Evolutionary conservation across 768 basidiomycete genomes (phyloP).

Genomic region (Termitomyces sp.): DNA sequence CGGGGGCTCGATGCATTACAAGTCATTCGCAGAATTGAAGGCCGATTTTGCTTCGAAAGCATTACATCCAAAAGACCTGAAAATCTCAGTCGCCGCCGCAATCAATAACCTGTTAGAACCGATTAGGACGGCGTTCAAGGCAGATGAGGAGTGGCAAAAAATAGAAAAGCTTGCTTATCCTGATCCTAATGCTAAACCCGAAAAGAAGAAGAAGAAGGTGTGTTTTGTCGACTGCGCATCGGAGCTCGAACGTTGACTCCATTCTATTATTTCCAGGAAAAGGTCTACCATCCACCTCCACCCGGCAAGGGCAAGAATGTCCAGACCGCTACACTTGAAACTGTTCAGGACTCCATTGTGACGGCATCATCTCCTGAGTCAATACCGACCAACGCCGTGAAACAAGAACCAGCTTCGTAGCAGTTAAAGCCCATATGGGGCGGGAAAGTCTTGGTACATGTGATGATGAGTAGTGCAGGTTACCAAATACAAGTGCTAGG

Average conservation of each 20-base stretch:
- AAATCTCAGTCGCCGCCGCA: conserved; percentile 67
- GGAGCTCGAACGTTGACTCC: not conserved
- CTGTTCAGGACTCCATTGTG: not conserved
- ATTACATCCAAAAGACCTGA: conserved; percentile 89
- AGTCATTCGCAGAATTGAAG: conserved; percentile 57
- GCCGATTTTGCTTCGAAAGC: conserved; percentile 70
- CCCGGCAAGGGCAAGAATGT: conserved; percentile 71
- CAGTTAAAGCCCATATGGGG: not conserved
- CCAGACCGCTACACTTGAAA: conserved; percentile 12
- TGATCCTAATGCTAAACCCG: conserved; percentile 56
- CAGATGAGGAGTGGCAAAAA: conserved; percentile 75
- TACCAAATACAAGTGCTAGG: conserved; percentile 9
- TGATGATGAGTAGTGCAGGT: conserved; percentile 7
- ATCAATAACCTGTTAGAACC: conserved; percentile 76
- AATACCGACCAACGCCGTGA: not conserved
- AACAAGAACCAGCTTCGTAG: conserved; percentile 6
- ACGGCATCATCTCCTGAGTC: conserved; percentile 10
- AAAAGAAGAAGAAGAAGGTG: conserved; percentile 63
- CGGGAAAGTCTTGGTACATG: not conserved
- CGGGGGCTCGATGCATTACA: conserved; percentile 78
- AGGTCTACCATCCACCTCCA: conserved; percentile 80
- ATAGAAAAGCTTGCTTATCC: conserved; percentile 83
- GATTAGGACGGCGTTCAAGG: conserved; percentile 72
- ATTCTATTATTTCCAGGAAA: conserved; percentile 43
- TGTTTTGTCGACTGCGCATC: not conserved